Evolutionary conservation across 306 rosid species (phyloP).

Genomic region (Cajanus cajan): DNA sequence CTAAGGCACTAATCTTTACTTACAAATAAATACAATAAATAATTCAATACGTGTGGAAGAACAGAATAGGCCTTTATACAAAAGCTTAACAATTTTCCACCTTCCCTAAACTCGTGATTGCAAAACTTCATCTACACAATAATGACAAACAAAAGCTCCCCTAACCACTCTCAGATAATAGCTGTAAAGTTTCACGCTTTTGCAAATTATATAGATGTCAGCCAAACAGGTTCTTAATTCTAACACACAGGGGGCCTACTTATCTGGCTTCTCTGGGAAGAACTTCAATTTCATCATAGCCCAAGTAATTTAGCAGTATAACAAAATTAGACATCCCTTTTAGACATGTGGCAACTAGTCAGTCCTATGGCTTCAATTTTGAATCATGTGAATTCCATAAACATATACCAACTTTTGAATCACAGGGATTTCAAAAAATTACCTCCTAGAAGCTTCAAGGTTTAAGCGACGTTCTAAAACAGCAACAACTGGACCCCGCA

Average conservation of each 20-base stretch:
- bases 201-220: neutral
- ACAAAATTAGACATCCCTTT: neutral
- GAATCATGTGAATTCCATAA: neutral
- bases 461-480: conserved; percentile 22
- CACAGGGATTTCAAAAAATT: conserved; percentile 12
- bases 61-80: neutral
- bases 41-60: neutral
- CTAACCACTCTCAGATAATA: neutral
- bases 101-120: neutral
- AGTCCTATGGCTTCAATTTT: conserved; percentile 6
- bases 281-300: neutral
- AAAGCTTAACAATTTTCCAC: neutral
- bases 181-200: neutral
- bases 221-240: conserved; percentile 14
- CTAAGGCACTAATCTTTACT: neutral
- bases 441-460: conserved; percentile 47
- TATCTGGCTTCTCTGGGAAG: neutral
- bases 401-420: neutral
- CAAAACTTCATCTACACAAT: neutral
- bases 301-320: neutral
- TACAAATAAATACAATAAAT: neutral
- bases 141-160: neutral
- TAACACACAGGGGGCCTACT: neutral
- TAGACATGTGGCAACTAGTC: neutral
- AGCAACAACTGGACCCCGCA: conserved; percentile 41